Evolutionary conservation across 768 basidiomycete species (phyloP), one percentile per base, ranked within the genome.

Genomic region (Infundibulicybe gibba): DNA sequence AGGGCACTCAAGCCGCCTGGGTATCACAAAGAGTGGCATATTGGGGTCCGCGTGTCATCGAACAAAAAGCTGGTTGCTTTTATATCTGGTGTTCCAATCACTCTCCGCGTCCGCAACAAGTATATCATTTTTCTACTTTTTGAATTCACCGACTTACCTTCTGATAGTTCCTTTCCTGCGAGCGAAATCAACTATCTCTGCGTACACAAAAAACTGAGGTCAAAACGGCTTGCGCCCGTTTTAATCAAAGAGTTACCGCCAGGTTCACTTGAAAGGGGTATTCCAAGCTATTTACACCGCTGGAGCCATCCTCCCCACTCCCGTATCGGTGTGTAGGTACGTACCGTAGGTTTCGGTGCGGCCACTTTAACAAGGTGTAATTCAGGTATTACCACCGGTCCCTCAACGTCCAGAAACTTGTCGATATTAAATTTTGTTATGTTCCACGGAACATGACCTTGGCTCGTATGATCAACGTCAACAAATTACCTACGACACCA

Each of bases 281-380:
- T 97, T 97, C 72, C 97, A 99, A 65, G 97, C 97, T 6, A 88
- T 99, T 43, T 98, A 98, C 64, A 99, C 97, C 0, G 94, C 83
- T 14, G 97, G 97, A 2, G 82, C 93, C 19, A 83, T 97, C 37
- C 72, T 99, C 10, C 97, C 97, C 8, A 98, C 97, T 0, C 97
- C 97, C 0, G 80, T 98, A 15, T 81, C 91, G 3, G 85, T 85
- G 10, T 94, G 90, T 64, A 75, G 82, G 86, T 87, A 58, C 46
- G 80, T 65, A 9, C n/a, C 2, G 20, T 37, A 11, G 14, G 52
- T 46, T 16, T 4, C 13, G 8, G 32, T 37, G 13, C 42, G 20
- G 32, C 34, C 37, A n/a, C 5, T 21, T 34, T 21, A 11, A 58
- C 15, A 60, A 20, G 33, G 10, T 32, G 39, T 33, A 25, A 20